phyloP scores from a whole-genome alignment of 2,329 filamentous ascomycete genomes.

The Beauveria caledonica region DNA sequence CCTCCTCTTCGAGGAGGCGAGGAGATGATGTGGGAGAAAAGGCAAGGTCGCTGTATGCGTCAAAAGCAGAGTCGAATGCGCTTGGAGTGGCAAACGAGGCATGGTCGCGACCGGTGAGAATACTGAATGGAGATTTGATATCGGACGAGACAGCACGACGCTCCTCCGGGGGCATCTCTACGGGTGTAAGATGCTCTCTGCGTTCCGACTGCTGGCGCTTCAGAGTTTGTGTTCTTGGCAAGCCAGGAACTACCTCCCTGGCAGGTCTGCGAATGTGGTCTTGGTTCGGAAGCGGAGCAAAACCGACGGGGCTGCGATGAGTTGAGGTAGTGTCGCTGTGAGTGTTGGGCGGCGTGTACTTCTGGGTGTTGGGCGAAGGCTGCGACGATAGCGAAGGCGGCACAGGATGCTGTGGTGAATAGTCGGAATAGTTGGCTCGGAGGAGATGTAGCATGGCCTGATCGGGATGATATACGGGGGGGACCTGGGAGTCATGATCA shows the following conservation, averaged over 20 bases:
- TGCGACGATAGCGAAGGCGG: background rate
- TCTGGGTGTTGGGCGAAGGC: background rate
- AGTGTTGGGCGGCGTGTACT: background rate
- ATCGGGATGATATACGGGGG: constrained; percentile 1
- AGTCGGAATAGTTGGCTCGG: background rate
- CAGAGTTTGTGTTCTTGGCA: constrained; percentile 72
- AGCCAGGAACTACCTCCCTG: constrained; percentile 59
- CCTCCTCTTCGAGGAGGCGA: background rate
- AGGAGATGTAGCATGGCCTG: background rate
- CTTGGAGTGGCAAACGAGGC: constrained; percentile 5
- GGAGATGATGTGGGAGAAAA: background rate
- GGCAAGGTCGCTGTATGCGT: constrained; percentile 1
- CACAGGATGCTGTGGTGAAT: background rate
- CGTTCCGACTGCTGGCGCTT: constrained; percentile 76
- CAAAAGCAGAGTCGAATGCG: background rate
- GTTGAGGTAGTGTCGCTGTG: constrained; percentile 31
- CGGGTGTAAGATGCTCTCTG: constrained; percentile 62
- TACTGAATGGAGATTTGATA: constrained; percentile 7
- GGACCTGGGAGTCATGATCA: background rate
- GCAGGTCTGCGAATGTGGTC: constrained; percentile 18
- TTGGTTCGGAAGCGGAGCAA: background rate
- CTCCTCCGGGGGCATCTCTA: constrained; percentile 55
- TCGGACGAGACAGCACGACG: constrained; percentile 64
- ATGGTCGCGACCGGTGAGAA: background rate
- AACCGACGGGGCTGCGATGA: constrained; percentile 4